phyloP scores from a whole-genome alignment of 2,329 filamentous ascomycete genomes.

The Arthrinium phaeospermum region DNA sequence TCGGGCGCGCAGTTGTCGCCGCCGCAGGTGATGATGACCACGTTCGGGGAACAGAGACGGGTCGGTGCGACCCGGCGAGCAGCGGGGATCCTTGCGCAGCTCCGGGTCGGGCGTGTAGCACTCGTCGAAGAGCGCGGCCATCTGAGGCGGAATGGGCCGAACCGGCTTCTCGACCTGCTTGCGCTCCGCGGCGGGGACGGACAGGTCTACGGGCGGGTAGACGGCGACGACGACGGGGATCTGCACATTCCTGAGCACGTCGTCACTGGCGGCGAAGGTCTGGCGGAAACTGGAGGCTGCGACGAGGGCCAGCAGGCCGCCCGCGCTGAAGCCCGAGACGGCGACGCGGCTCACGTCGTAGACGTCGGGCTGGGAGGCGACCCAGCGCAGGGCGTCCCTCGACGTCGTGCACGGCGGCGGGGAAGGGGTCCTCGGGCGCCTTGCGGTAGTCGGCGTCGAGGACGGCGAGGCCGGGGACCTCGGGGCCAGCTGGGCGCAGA shows the following conservation, averaged over 20 bases:
- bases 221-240: conserved; percentile 20
- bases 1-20: conserved; percentile 27
- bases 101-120: conserved; percentile 27
- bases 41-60: conserved; percentile 25
- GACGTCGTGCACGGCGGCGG: conserved; percentile 68
- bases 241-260: not conserved
- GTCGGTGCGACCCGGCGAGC: conserved; percentile 26
- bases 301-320: conserved; percentile 55
- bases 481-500: conserved; percentile 58
- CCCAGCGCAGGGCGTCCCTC: conserved; percentile 67
- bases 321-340: conserved; percentile 69
- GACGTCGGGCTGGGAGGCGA: conserved; percentile 50
- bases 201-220: conserved; percentile 26
- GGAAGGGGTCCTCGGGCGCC: conserved; percentile 68
- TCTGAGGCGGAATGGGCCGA: conserved; percentile 21
- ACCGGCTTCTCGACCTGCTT: conserved; percentile 26
- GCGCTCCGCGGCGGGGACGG: conserved; percentile 23
- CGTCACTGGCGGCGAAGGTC: not conserved
- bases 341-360: conserved; percentile 63
- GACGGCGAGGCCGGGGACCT: conserved; percentile 59
- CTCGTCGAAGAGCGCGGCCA: conserved; percentile 25
- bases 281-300: not conserved
- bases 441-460: conserved; percentile 73
- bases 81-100: conserved; percentile 24
- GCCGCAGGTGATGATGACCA: conserved; percentile 26